phyloP scores from a whole-genome alignment of 768 basidiomycete species.

The Suillus subalutaceus region DNA sequence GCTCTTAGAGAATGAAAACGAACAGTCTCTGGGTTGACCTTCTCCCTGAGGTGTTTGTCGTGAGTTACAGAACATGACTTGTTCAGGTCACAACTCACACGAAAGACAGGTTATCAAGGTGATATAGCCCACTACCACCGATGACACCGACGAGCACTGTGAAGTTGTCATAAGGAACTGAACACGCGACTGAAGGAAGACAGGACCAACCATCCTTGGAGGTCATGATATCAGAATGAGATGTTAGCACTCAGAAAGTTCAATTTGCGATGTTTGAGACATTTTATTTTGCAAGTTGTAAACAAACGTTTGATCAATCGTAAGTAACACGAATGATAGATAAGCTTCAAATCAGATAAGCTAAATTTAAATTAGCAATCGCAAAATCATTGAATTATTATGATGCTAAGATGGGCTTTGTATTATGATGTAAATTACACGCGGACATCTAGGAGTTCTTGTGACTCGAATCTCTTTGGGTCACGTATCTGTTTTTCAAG shows the following conservation, averaged over 20 bases:
- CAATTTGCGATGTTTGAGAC: not conserved
- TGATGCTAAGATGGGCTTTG: no score
- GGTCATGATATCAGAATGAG: constrained; percentile 1
- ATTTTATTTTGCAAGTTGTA: constrained; percentile 3
- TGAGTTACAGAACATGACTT: not conserved
- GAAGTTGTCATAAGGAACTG: not conserved
- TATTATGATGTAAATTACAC: not conserved
- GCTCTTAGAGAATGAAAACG: constrained; percentile 24
- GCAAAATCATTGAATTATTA: not conserved
- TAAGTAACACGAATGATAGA: not conserved
- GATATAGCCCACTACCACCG: constrained; percentile 91
- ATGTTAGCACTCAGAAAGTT: not conserved
- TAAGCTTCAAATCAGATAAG: constrained; percentile 2
- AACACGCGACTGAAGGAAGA: no score
- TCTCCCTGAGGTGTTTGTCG: constrained; percentile 50
- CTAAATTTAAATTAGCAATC: not conserved
- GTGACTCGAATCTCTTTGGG: no score
- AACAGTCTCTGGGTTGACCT: constrained; percentile 83
- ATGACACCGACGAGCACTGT: constrained; percentile 86
- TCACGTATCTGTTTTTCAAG: not conserved
- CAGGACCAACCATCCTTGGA: not conserved
- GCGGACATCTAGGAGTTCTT: not conserved
- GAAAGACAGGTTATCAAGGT: constrained; percentile 87
- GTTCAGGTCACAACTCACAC: constrained; percentile 58
- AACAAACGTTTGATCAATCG: not conserved